A percentile compares a stretch with the other conserved stretches of the same genome.
Evolutionary conservation across 768 basidiomycete species (phyloP).

Genomic region (Coprinopsis cinerea): DNA sequence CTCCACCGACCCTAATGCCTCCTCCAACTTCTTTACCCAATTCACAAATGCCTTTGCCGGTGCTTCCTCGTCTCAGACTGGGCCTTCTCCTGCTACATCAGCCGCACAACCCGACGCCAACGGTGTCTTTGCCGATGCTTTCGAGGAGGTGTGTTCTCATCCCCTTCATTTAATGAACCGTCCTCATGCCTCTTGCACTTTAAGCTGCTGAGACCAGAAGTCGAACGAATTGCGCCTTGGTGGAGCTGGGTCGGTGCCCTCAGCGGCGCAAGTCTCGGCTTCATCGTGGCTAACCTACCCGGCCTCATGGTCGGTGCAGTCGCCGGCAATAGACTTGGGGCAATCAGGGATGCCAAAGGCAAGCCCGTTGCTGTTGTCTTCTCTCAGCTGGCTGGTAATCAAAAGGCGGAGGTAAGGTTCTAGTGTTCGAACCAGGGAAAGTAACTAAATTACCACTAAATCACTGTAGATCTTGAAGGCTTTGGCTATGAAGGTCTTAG

Average conservation of each 20-base stretch:
- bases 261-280: constrained; percentile 64
- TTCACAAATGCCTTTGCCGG: constrained; percentile 67
- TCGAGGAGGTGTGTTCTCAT: constrained; percentile 77
- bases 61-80: constrained; percentile 24
- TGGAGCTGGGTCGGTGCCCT: constrained; percentile 74
- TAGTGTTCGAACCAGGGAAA: not conserved
- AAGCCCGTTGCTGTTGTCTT: constrained; percentile 92
- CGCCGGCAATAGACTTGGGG: constrained; percentile 87
- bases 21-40: constrained; percentile 68
- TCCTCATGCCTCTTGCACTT: too few species aligned
- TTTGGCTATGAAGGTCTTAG: constrained; percentile 77
- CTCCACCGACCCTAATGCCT: constrained; percentile 59
- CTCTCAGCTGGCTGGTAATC: constrained; percentile 59
- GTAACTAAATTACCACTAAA: not conserved
- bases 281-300: constrained; percentile 71
- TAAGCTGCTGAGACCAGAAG: constrained; percentile 76
- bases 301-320: constrained; percentile 82
- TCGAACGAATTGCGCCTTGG: constrained; percentile 62
- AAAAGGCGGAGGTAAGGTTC: constrained; percentile 78
- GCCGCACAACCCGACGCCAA: constrained; percentile 65
- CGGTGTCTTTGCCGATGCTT: constrained; percentile 81
- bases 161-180: too few species aligned
- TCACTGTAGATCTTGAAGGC: constrained; percentile 72
- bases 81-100: constrained; percentile 20
- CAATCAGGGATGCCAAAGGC: constrained; percentile 89